Evolutionary conservation across 805 yeast genomes (phyloP).

Genomic region (Lachancea fermentati): DNA sequence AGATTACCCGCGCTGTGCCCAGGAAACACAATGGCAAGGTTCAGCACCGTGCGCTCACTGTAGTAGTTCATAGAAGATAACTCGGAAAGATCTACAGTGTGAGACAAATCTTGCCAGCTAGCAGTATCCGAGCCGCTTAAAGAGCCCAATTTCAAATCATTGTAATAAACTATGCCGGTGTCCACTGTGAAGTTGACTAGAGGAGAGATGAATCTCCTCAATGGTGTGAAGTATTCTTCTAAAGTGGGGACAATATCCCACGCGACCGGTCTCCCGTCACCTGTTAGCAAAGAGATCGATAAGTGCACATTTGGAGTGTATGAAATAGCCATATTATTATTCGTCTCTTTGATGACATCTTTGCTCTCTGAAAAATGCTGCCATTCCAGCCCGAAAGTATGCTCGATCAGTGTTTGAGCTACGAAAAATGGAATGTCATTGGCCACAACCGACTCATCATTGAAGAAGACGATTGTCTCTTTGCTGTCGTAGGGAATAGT

Average conservation of each 20-base stretch:
- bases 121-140: conserved; percentile 30
- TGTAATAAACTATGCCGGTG: conserved; percentile 66
- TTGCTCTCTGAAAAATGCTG: conserved; percentile 21
- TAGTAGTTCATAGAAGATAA: conserved; percentile 49
- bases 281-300: conserved; percentile 69
- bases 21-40: conserved; percentile 51
- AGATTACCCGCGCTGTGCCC: conserved; percentile 37
- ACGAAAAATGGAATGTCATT: conserved; percentile 61
- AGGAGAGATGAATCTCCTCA: conserved; percentile 46
- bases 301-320: conserved; percentile 62
- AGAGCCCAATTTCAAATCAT: conserved; percentile 33
- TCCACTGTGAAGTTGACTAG: conserved; percentile 71
- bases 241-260: conserved; percentile 70
- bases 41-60: conserved; percentile 58
- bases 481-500: conserved; percentile 38
- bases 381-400: conserved; percentile 41
- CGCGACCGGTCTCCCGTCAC: conserved; percentile 55
- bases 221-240: conserved; percentile 46
- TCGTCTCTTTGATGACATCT: conserved; percentile 8
- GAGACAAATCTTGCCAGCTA: conserved; percentile 53
- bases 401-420: conserved; percentile 46
- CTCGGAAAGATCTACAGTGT: conserved; percentile 78
- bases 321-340: conserved; percentile 27
- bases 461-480: conserved; percentile 32
- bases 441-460: conserved; percentile 39